phyloP scores from a whole-genome alignment of 352 stramenopile genomes.

The Pythium aquatile region DNA sequence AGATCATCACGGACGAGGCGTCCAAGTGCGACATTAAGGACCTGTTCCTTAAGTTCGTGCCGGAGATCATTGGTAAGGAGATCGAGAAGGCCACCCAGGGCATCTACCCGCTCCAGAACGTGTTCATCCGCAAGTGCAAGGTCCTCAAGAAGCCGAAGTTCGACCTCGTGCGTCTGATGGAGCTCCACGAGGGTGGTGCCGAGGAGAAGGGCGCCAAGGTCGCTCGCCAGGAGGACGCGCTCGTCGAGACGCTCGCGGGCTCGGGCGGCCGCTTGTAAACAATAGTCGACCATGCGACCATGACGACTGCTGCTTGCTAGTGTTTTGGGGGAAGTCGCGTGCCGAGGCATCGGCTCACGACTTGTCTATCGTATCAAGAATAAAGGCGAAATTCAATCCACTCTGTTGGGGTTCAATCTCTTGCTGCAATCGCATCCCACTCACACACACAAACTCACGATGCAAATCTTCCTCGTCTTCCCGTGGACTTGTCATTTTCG shows the following conservation, averaged over 20 bases:
- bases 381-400: constrained; percentile 81
- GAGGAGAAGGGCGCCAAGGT: constrained; percentile 93
- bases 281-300: constrained; percentile 1
- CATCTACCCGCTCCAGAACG: constrained; percentile 99
- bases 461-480: neutral
- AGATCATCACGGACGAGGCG: constrained; percentile 97
- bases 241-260: constrained; percentile 86
- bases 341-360: constrained; percentile 30
- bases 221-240: constrained; percentile 80
- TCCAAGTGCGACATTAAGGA: constrained; percentile 99
- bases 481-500: neutral
- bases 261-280: constrained; percentile 89
- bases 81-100: constrained; percentile 97
- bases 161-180: constrained; percentile 99
- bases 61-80: constrained; percentile 97
- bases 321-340: constrained; percentile 24
- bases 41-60: constrained; percentile 99
- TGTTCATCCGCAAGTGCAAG: constrained; percentile 99
- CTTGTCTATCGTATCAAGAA: constrained; percentile 71
- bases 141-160: constrained; percentile 99
- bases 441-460: neutral
- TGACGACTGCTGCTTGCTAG: constrained; percentile 22
- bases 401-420: neutral
- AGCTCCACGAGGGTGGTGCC: constrained; percentile 96
- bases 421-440: neutral